Evolutionary conservation across 179 eudicot species (phyloP).

Genomic region (Beta corolliflora): DNA sequence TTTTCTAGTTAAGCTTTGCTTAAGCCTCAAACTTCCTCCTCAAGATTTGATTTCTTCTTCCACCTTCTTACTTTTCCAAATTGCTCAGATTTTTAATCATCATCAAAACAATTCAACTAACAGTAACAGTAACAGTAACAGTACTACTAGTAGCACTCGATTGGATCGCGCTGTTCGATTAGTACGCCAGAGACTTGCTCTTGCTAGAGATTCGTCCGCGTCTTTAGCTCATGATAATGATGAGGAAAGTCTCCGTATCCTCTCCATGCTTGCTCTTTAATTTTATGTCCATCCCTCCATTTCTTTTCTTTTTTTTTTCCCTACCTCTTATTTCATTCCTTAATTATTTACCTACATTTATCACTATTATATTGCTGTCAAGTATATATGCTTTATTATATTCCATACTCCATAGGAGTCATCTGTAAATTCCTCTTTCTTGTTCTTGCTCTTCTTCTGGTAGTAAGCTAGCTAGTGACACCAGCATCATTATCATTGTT

Average conservation of each 20-base stretch:
- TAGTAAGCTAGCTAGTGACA: too few species aligned
- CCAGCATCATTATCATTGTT: too few species aligned
- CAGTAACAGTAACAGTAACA: too few species aligned
- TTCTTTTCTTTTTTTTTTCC: background rate
- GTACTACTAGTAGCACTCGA: background rate
- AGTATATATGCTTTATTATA: too few species aligned
- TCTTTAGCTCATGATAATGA: slow-evolving; percentile 18
- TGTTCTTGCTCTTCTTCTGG: too few species aligned
- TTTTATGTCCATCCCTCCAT: background rate
- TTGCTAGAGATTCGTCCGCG: background rate
- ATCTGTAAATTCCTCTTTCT: too few species aligned
- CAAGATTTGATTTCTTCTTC: slow-evolving; percentile 28
- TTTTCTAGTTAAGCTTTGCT: slow-evolving; percentile 18
- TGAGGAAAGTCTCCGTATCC: slow-evolving; percentile 31
- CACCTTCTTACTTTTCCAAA: slow-evolving; percentile 31
- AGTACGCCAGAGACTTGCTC: slow-evolving; percentile 22
- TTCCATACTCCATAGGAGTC: too few species aligned
- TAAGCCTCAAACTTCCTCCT: slow-evolving; percentile 25
- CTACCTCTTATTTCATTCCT: too few species aligned
- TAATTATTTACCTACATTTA: too few species aligned
- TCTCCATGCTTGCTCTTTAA: slow-evolving; percentile 45
- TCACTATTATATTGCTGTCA: too few species aligned
- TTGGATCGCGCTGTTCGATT: slow-evolving; percentile 24
- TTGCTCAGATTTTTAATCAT: slow-evolving; percentile 16
- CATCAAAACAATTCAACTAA: background rate